Percentiles rank a stretch among this genome's conserved stretches.
Evolutionary conservation across 306 rosid genomes (phyloP).

Genomic region (Cicer bijugum): DNA sequence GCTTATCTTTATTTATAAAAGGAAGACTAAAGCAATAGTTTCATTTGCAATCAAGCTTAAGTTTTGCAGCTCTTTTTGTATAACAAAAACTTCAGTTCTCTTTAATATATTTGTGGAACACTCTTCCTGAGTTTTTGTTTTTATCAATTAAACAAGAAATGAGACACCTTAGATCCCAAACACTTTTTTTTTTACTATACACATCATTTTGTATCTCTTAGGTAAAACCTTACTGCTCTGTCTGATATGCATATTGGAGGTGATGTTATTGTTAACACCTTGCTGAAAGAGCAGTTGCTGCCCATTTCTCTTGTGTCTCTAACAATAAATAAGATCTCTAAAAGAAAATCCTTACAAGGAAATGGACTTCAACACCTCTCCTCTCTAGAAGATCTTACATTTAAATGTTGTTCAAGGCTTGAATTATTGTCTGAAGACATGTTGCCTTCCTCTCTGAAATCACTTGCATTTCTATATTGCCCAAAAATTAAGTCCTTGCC

Average conservation of each 20-base stretch:
- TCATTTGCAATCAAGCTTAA: no score
- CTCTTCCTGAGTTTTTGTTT: no score
- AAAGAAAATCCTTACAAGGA: conserved; percentile 11
- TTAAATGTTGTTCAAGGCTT: neutral
- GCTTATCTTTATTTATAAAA: no score
- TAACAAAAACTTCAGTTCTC: no score
- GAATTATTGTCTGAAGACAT: neutral
- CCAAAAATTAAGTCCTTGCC: conserved; percentile 25
- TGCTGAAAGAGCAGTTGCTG: conserved; percentile 16
- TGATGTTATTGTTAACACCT: conserved; percentile 15
- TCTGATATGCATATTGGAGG: neutral
- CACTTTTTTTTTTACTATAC: no score
- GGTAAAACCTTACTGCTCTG: neutral
- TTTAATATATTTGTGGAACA: no score
- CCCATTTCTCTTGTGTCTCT: conserved; percentile 29
- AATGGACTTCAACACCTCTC: neutral
- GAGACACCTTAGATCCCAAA: no score
- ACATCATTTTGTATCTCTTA: no score
- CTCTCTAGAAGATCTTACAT: neutral
- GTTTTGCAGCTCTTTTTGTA: no score
- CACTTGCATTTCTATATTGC: neutral
- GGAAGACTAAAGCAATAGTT: no score
- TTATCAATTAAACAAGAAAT: no score
- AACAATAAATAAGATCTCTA: neutral
- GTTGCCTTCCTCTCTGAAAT: conserved; percentile 3